Evolutionary conservation across 2,329 filamentous ascomycete species (phyloP).

Genomic region (Scedosporium dehoogii): DNA sequence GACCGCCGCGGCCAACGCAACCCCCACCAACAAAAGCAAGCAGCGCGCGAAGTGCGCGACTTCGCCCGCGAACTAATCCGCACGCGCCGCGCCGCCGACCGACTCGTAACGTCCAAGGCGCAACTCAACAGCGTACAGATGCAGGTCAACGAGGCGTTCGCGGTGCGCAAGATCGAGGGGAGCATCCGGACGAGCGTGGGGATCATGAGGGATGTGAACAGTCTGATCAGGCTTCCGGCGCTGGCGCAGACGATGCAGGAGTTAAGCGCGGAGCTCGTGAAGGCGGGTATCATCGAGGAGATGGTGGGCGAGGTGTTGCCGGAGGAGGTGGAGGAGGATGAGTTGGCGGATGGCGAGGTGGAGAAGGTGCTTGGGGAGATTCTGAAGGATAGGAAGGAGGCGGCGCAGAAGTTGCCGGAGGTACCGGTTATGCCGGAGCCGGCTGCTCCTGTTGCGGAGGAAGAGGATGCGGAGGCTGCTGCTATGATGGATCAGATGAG

Average conservation of each 20-base stretch:
- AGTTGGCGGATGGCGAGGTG: conserved; percentile 70
- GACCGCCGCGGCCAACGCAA: conserved; percentile 74
- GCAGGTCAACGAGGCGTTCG: conserved; percentile 96
- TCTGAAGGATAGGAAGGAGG: conserved; percentile 61
- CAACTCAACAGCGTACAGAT: conserved; percentile 89
- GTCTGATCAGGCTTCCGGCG: conserved; percentile 64
- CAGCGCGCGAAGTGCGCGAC: conserved; percentile 70
- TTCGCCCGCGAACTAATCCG: conserved; percentile 84
- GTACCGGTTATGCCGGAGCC: conserved; percentile 40
- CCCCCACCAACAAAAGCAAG: conserved; percentile 68
- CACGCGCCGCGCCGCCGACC: conserved; percentile 62
- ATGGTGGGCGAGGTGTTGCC: conserved; percentile 85
- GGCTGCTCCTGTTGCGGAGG: conserved; percentile 42
- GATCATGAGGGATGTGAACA: conserved; percentile 96
- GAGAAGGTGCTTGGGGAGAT: conserved; percentile 91
- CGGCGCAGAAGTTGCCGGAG: conserved; percentile 35
- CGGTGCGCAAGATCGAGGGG: conserved; percentile 90
- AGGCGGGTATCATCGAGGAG: conserved; percentile 94
- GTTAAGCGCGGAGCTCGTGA: conserved; percentile 77
- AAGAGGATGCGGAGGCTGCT: conserved; percentile 76
- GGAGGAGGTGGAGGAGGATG: conserved; percentile 62
- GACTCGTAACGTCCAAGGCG: conserved; percentile 78
- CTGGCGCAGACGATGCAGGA: conserved; percentile 84
- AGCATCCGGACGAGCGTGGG: conserved; percentile 77
- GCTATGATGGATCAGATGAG: conserved; percentile 92